Evolutionary conservation across 2,329 filamentous ascomycete genomes (phyloP).

Genomic region (Alternaria arbusti): DNA sequence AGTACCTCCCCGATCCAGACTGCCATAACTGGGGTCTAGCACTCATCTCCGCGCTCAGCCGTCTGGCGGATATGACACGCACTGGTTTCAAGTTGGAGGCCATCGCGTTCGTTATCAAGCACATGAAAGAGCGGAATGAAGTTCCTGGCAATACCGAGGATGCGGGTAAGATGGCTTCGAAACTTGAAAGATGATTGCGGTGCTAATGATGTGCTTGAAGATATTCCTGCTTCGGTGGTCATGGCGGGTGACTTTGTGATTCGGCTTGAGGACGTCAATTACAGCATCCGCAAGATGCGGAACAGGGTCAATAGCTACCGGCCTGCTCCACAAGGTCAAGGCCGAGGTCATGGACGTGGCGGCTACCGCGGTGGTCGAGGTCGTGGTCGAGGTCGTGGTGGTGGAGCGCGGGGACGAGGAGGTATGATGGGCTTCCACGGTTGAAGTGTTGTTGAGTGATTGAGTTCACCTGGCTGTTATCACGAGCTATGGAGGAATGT

Average conservation of each 20-base stretch:
- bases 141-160: neutral
- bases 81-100: neutral
- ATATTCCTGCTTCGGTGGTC: neutral
- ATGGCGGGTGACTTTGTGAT: slow-evolving; percentile 1
- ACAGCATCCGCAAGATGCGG: neutral
- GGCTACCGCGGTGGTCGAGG: neutral
- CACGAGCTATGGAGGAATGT: neutral
- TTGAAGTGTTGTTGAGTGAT: neutral
- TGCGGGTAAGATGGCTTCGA: neutral
- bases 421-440: neutral
- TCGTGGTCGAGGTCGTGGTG: neutral
- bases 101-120: neutral
- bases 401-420: neutral
- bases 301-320: neutral
- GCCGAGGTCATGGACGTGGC: neutral
- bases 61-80: neutral
- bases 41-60: neutral
- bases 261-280: neutral
- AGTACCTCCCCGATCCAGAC: slow-evolving; percentile 1
- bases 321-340: neutral
- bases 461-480: neutral
- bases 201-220: neutral
- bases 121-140: neutral
- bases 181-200: neutral
- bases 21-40: neutral